These are phyloP conservation scores for Debaryomyces fabryi DNA, from an alignment of 1,139 yeast species.

Conservation along the genomic window DNA sequence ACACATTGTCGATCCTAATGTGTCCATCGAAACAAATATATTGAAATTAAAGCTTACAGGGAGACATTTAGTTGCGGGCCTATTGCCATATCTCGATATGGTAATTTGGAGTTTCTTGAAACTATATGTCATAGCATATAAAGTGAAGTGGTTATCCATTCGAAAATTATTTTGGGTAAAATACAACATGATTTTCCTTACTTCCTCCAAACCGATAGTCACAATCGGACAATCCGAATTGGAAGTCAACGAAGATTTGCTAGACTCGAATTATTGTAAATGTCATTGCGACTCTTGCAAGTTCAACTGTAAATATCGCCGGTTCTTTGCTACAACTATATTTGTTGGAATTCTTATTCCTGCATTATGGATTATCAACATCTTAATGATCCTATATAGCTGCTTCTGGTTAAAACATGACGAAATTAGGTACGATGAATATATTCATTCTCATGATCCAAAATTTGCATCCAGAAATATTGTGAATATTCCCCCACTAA, in stretches of 20 bases:
- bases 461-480: constrained; percentile 5
- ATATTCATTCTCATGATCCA: constrained; percentile 11
- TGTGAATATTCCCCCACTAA: constrained; percentile 4
- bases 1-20: neutral
- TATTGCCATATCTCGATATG: constrained; percentile 7
- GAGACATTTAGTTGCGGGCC: neutral
- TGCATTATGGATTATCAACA: constrained; percentile 23
- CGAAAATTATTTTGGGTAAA: neutral
- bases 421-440: constrained; percentile 16
- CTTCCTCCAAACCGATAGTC: neutral
- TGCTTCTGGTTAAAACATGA: constrained; percentile 10
- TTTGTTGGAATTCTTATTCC: constrained; percentile 27
- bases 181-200: constrained; percentile 1
- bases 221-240: constrained; percentile 4
- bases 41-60: neutral
- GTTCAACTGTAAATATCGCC: constrained; percentile 6
- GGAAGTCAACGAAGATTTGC: constrained; percentile 2
- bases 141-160: neutral
- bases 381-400: constrained; percentile 12
- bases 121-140: neutral
- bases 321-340: constrained; percentile 10
- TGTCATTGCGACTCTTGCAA: constrained; percentile 13
- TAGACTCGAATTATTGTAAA: constrained; percentile 2
- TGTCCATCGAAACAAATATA: neutral
- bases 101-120: constrained; percentile 1